These are phyloP conservation scores for Cryptococcus sp. DNA, from an alignment of 1,284 basidiomycete genomes.

Conservation along the genomic window DNA sequence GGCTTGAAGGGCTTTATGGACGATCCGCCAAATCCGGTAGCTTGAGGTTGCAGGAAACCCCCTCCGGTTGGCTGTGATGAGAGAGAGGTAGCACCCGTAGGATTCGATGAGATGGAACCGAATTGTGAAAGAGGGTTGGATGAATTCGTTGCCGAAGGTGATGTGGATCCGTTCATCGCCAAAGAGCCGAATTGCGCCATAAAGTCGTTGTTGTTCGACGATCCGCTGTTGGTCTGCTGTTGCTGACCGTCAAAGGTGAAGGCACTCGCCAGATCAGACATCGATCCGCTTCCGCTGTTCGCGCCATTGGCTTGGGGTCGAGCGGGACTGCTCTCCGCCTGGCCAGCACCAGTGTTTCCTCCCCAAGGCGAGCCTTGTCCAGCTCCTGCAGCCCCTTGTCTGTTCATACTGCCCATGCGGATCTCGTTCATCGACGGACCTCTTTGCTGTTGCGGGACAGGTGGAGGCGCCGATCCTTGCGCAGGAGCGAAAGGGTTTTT, in stretches of 20 bases:
- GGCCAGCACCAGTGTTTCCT: neutral
- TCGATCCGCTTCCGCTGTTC: conserved; percentile 22
- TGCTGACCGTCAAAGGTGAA: conserved; percentile 37
- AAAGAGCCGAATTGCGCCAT: conserved; percentile 31
- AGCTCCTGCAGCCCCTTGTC: conserved; percentile 6
- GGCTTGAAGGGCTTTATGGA: conserved; percentile 86
- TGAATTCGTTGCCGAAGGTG: conserved; percentile 6
- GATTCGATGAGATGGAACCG: conserved; percentile 16
- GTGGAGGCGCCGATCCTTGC: conserved; percentile 56
- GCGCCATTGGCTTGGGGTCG: neutral
- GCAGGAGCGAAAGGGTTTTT: conserved; percentile 91
- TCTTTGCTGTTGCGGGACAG: conserved; percentile 67
- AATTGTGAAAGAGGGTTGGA: conserved; percentile 22
- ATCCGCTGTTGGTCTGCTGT: conserved; percentile 2
- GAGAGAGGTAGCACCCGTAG: conserved; percentile 22
- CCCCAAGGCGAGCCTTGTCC: neutral
- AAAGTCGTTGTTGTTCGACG: conserved; percentile 27
- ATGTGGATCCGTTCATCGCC: conserved; percentile 8
- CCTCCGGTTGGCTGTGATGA: conserved; percentile 22
- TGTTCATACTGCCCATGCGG: conserved; percentile 57
- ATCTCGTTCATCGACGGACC: conserved; percentile 80
- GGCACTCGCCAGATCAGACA: conserved; percentile 48
- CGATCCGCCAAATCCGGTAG: conserved; percentile 73
- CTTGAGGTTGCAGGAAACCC: conserved; percentile 65
- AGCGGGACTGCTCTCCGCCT: conserved; percentile 11